A percentile compares a stretch with the other conserved stretches of the same genome.
These are phyloP conservation scores for Globisporangium uncinulatum DNA, from an alignment of 352 stramenopile genomes.

Conservation along the genomic window DNA sequence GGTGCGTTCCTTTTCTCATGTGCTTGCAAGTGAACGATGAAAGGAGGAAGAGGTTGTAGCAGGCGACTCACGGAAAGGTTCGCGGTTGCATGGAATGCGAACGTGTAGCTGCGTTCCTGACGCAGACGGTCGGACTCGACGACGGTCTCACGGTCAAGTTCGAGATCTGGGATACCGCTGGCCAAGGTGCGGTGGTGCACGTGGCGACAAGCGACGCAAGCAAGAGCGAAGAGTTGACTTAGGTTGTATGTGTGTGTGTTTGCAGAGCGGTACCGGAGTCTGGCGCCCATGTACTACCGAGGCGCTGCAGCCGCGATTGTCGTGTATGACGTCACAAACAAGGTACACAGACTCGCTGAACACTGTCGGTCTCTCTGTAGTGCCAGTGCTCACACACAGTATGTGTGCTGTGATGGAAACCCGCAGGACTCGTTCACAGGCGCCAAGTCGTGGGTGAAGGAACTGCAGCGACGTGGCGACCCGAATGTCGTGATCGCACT, in stretches of 20 bases:
- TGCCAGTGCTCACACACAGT: background rate
- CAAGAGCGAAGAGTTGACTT: slow-evolving; percentile 4
- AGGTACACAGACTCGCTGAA: slow-evolving; percentile 36
- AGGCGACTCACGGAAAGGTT: slow-evolving; percentile 1
- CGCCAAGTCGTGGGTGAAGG: slow-evolving; percentile 99
- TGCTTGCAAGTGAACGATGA: background rate
- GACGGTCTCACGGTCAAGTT: slow-evolving; percentile 99
- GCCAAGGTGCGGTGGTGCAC: slow-evolving; percentile 69
- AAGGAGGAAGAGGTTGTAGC: background rate
- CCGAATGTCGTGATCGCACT: slow-evolving; percentile 96
- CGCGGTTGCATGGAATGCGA: background rate
- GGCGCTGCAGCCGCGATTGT: slow-evolving; percentile 94
- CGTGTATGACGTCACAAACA: slow-evolving; percentile 97
- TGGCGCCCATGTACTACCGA: slow-evolving; percentile 98
- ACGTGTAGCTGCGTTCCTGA: slow-evolving; percentile 93
- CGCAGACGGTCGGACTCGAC: slow-evolving; percentile 97
- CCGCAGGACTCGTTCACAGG: slow-evolving; percentile 93
- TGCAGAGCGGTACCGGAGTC: slow-evolving; percentile 93
- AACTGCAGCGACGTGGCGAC: slow-evolving; percentile 98
- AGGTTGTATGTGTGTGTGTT: background rate
- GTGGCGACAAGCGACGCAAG: background rate
- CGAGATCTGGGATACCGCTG: slow-evolving; percentile 99
- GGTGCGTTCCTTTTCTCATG: slow-evolving; percentile 29
- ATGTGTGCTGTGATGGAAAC: background rate
- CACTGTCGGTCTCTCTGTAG: background rate